These are phyloP conservation scores for Eurotiales sp. DNA, from an alignment of 2,329 filamentous ascomycete genomes.

Conservation along the genomic window DNA sequence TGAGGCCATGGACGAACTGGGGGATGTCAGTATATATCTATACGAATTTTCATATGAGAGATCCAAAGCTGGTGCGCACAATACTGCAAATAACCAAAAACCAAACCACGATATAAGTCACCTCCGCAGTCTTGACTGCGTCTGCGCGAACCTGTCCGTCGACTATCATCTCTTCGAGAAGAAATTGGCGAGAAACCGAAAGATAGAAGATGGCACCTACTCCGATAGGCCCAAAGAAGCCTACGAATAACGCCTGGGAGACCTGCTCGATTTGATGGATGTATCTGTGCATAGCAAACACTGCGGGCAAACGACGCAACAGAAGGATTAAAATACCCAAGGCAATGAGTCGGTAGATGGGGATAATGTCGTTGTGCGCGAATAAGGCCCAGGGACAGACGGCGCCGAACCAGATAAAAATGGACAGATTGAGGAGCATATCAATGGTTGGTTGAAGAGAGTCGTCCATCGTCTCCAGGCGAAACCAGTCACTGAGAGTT, in stretches of 20 bases:
- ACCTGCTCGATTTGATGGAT: conserved; percentile 75
- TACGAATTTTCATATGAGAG: too few species aligned
- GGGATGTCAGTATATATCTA: too few species aligned
- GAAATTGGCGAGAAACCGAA: conserved; percentile 73
- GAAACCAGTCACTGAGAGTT: conserved; percentile 76
- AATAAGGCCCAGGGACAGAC: conserved; percentile 78
- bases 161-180: conserved; percentile 53
- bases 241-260: conserved; percentile 77
- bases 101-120: conserved; percentile 73
- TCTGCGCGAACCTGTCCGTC: conserved; percentile 62
- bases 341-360: conserved; percentile 67
- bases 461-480: conserved; percentile 81
- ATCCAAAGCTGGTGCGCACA: too few species aligned
- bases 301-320: conserved; percentile 71
- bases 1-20: conserved; percentile 74
- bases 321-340: conserved; percentile 74
- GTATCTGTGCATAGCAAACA: conserved; percentile 67
- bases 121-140: conserved; percentile 61
- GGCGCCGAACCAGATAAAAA: conserved; percentile 90
- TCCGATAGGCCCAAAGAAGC: conserved; percentile 90
- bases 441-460: conserved; percentile 92
- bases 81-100: conserved; percentile 81
- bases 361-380: conserved; percentile 62
- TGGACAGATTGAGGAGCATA: conserved; percentile 83
- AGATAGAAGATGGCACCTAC: conserved; percentile 89